Base-by-base conservation (phyloP, 306 rosid species). In the Vachellia pachyceras region DNA sequence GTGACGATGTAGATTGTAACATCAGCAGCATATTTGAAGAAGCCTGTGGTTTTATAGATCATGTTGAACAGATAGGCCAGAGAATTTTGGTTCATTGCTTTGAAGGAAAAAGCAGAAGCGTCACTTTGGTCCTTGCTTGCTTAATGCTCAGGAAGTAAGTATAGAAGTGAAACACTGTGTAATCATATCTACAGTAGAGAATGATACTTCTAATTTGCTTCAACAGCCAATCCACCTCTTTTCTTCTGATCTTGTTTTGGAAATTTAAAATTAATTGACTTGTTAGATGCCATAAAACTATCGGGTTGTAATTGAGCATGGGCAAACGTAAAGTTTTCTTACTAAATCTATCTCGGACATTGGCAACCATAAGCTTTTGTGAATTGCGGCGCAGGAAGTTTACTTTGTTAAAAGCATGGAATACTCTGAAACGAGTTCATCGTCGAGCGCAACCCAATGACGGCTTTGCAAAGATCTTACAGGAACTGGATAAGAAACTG, bases 61-160 rank as follows among this genome's bases (percentile, higher is more conserved):
- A 60, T 46, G 98, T 93, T 79, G 97, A 95, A 82, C 84, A 81
- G 85, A 76, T 39, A 18, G 88, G 94, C 25, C 96, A 91, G 75
- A 90, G 87, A 84, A 90, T 95, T 80, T 82, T 95, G 52, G 96
- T 95, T 68, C 99, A 95, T 75, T 95, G 99, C 87, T 95, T 95
- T 47, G 99, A 95, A 82, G 99, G 99, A 42, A 95, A 25, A 86
- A 95, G 99, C 84, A 88, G 98, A 87, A 95, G 99, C 84, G 97
- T 91, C 80, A 93, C 99, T 3, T 77, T 91, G 61, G 93, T 95
- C 76, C 90, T 95, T 79, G 98, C 99, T 20, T 93, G 89, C 93
- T 83, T 91, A 29, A 93, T 95, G 96, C 91, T 93, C 81, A 87
- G 86, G 78, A 95, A 93, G 98, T 93, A 90, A 87, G 97, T 84